Conservation (phyloP, 1,139 yeast species). For the Suhomyces panamericanus region DNA sequence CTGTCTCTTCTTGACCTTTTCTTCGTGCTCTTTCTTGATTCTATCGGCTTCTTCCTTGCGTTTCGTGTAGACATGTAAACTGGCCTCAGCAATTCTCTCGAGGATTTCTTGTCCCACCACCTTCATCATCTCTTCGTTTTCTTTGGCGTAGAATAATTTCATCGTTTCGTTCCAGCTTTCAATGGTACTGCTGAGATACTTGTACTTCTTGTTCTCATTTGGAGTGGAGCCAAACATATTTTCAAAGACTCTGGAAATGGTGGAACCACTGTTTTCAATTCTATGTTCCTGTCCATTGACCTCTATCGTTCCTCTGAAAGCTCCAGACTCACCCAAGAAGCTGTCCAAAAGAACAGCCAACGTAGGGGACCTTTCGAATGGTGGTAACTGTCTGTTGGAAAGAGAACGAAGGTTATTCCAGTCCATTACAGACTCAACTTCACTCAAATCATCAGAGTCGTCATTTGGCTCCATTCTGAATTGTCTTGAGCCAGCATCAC, state of each 20-base stretch:
- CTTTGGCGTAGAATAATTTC: conserved; percentile 44
- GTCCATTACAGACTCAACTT: conserved; percentile 25
- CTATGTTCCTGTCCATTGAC: conserved; percentile 14
- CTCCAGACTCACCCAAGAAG: conserved; percentile 16
- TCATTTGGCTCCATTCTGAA: conserved; percentile 14
- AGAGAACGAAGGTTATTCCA: conserved; percentile 14
- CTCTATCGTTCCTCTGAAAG: conserved; percentile 15
- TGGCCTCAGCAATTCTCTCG: conserved; percentile 52
- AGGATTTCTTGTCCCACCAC: conserved; percentile 54
- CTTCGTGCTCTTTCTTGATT: conserved; percentile 25
- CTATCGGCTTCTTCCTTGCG: conserved; percentile 34
- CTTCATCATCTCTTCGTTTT: conserved; percentile 38
- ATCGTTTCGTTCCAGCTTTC: conserved; percentile 73
- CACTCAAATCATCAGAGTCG: conserved; percentile 23
- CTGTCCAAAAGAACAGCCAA: conserved; percentile 14
- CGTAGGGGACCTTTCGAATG: conserved; percentile 14
- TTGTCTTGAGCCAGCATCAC: conserved; percentile 3
- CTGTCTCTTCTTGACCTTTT: conserved; percentile 30
- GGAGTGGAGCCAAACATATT: conserved; percentile 12
- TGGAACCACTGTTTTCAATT: conserved; percentile 10
- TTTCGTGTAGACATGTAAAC: conserved; percentile 30
- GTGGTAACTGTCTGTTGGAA: conserved; percentile 9
- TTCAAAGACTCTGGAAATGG: conserved; percentile 13
- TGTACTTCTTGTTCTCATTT: conserved; percentile 20
- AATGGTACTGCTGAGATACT: conserved; percentile 54